Percentiles rank a stretch among this genome's conserved stretches.
Conservation (phyloP, 2,329 filamentous ascomycete genomes). For the Fusarium pseudoanthophilum region DNA sequence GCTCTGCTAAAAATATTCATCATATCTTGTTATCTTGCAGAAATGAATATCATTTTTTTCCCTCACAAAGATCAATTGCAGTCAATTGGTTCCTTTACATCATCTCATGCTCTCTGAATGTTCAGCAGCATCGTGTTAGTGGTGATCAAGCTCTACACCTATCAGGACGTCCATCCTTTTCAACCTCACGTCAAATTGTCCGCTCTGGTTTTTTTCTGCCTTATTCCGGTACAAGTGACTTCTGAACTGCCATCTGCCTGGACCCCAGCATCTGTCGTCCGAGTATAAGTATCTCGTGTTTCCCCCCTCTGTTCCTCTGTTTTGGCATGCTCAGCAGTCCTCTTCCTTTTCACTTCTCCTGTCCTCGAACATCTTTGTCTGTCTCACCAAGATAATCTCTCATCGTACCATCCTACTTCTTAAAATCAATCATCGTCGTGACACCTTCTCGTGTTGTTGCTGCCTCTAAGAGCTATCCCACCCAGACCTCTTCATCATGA, state of each 20-base stretch:
- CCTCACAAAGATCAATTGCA: neutral
- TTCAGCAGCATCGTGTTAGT: neutral
- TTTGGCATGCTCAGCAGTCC: slow-evolving; percentile 18
- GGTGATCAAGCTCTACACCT: neutral
- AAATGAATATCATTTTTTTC: neutral
- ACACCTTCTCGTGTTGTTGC: neutral
- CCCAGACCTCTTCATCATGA: neutral
- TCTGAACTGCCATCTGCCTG: slow-evolving; percentile 3
- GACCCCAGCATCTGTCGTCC: neutral
- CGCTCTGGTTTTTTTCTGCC: neutral
- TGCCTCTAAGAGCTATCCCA: neutral
- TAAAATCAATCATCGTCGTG: neutral
- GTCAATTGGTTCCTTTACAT: neutral
- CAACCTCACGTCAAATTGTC: neutral
- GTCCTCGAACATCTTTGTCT: neutral
- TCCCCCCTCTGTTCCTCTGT: slow-evolving; percentile 20
- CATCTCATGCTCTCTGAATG: neutral
- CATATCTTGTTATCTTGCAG: neutral
- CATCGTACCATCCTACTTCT: neutral
- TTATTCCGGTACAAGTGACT: slow-evolving; percentile 18
- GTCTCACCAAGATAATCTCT: neutral
- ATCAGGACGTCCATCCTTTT: neutral
- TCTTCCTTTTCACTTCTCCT: neutral
- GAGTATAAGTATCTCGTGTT: slow-evolving; percentile 43
- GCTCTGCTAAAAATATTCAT: neutral